Percentiles rank a stretch among this genome's conserved stretches.
These are phyloP conservation scores for Ceratobasidium sp. DNA, from an alignment of 1,284 basidiomycete species.

Conservation along the genomic window DNA sequence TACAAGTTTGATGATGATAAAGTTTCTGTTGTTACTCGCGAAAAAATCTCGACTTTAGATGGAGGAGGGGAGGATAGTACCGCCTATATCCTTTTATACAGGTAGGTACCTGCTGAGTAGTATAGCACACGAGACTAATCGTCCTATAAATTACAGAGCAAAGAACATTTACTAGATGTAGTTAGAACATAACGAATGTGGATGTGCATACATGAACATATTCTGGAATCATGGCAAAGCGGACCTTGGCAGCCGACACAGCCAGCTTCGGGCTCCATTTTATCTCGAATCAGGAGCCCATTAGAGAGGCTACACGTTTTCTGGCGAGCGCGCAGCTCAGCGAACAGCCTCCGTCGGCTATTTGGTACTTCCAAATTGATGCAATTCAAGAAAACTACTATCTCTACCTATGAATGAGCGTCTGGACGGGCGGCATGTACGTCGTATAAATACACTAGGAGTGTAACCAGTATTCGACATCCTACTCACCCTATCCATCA, in stretches of 20 bases:
- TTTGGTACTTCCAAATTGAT: neutral
- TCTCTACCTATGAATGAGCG: neutral
- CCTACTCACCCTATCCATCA: neutral
- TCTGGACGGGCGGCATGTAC: neutral
- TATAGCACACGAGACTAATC: neutral
- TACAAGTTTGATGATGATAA: conserved; percentile 95
- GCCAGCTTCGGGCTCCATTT: neutral
- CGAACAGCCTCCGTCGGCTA: neutral
- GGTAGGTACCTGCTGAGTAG: conserved; percentile 49
- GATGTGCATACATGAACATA: neutral
- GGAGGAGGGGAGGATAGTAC: conserved; percentile 84
- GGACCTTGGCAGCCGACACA: neutral
- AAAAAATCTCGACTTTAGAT: conserved; percentile 83
- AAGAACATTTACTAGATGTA: conserved; percentile 31
- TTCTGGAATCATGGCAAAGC: neutral
- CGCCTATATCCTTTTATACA: conserved; percentile 88
- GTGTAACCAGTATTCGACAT: neutral
- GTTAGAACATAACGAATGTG: neutral
- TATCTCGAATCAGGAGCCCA: neutral
- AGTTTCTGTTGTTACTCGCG: conserved; percentile 71
- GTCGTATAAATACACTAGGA: neutral
- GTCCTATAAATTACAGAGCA: neutral
- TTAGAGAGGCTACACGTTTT: neutral
- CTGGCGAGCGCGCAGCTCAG: neutral
- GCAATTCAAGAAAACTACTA: neutral